Conservation (phyloP, 2,329 filamentous ascomycete species). For the Aspergillus clavatus region DNA sequence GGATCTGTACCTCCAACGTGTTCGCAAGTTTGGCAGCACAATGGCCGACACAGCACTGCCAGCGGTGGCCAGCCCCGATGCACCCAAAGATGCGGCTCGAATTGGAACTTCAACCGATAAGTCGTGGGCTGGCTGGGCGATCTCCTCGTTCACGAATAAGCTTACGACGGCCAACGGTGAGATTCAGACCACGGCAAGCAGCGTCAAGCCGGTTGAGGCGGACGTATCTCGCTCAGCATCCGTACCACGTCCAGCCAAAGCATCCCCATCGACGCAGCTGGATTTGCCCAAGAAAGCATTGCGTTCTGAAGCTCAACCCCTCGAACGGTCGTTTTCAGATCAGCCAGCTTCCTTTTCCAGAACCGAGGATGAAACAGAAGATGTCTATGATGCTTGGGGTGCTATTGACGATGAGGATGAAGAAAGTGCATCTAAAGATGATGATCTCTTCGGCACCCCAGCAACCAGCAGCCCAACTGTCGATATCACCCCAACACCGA, state of each 20-base stretch:
- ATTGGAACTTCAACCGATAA: conserved; percentile 72
- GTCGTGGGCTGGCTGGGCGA: conserved; percentile 94
- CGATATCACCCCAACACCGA: conserved; percentile 23
- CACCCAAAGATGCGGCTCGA: conserved; percentile 53
- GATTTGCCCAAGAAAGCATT: conserved; percentile 20
- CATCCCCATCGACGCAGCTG: conserved; percentile 25
- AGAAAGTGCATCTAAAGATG: conserved; percentile 43
- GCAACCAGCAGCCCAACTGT: conserved; percentile 26
- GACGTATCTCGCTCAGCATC: conserved; percentile 45
- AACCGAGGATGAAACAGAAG: conserved; percentile 54
- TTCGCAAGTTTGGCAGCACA: conserved; percentile 69
- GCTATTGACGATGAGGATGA: conserved; percentile 54
- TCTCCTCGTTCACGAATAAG: conserved; percentile 97
- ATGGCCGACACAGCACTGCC: conserved; percentile 80
- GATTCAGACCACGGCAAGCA: conserved; percentile 62
- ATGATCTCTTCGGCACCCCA: conserved; percentile 36
- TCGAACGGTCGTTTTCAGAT: conserved; percentile 40
- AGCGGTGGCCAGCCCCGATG: conserved; percentile 52
- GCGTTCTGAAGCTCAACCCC: conserved; percentile 23
- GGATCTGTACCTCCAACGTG: conserved; percentile 75
- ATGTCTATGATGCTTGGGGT: conserved; percentile 71
- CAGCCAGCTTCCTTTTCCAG: conserved; percentile 37
- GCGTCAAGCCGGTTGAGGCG: conserved; percentile 40
- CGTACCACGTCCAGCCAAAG: conserved; percentile 41
- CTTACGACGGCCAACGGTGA: conserved; percentile 77